phyloP scores from a whole-genome alignment of 768 basidiomycete species.

The Auricularia cornea region DNA sequence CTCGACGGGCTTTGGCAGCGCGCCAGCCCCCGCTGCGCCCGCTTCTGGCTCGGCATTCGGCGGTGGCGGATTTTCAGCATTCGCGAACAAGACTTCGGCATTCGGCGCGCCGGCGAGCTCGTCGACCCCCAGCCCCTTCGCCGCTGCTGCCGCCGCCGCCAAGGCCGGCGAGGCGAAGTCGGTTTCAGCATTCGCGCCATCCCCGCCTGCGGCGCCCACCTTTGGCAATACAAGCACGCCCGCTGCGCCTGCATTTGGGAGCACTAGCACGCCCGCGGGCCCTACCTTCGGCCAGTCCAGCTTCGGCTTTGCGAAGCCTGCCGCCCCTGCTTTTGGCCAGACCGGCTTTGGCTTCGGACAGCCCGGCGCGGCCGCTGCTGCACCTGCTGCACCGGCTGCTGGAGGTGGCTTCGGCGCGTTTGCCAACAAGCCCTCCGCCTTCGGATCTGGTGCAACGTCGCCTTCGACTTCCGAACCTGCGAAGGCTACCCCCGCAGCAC shows the following conservation, averaged over 20 bases:
- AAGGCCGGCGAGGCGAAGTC: too few species aligned
- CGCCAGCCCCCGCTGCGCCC: conserved; percentile 15
- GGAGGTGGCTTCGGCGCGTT: conserved; percentile 9
- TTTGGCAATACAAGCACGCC: not conserved
- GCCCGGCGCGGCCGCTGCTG: not conserved
- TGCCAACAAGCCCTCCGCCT: not conserved
- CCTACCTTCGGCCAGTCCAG: conserved; percentile 12
- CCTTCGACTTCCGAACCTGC: not conserved
- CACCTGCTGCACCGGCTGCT: conserved; percentile 4
- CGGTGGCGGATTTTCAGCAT: conserved; percentile 18
- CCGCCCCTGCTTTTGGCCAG: conserved; percentile 19
- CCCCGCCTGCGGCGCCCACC: not conserved
- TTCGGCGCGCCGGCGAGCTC: conserved; percentile 9
- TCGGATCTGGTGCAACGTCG: not conserved
- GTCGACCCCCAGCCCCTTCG: conserved; percentile 4
- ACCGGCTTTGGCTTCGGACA: conserved; percentile 17
- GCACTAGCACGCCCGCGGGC: conserved; percentile 6
- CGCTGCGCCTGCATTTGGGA: conserved; percentile 2
- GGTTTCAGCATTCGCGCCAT: conserved; percentile 1
- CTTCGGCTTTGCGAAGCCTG: conserved; percentile 6
- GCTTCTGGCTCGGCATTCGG: conserved; percentile 9
- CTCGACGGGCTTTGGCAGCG: conserved; percentile 11
- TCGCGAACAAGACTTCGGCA: conserved; percentile 12
- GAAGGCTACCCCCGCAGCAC: conserved; percentile 16
- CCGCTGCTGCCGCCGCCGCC: not conserved